Percentiles rank a stretch among this genome's conserved stretches.
phyloP scores from a whole-genome alignment of 768 basidiomycete species.

The Cubamyces sp. region DNA sequence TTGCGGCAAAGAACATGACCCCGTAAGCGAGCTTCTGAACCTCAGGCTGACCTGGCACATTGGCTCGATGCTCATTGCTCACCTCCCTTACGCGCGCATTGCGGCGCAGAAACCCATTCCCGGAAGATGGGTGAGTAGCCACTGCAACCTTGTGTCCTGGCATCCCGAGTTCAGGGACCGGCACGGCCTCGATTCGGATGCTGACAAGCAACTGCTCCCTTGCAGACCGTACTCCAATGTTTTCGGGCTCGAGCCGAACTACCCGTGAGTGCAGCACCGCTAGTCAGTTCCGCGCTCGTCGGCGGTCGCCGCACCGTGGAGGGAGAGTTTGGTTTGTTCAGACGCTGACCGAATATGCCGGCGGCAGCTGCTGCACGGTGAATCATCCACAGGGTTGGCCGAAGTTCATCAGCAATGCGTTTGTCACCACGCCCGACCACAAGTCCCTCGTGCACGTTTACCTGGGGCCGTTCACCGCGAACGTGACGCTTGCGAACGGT shows the following conservation, averaged over 20 bases:
- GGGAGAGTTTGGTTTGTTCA: slow-evolving; percentile 12
- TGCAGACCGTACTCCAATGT: slow-evolving; percentile 51
- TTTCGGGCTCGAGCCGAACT: slow-evolving; percentile 54
- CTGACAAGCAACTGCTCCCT: background rate
- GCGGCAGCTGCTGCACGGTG: slow-evolving; percentile 51
- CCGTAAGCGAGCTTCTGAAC: slow-evolving; percentile 38
- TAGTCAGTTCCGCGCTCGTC: too few species aligned
- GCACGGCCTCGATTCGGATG: background rate
- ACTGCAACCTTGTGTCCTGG: too few species aligned
- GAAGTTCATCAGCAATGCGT: slow-evolving; percentile 56
- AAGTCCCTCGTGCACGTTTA: slow-evolving; percentile 52
- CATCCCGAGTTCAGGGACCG: background rate
- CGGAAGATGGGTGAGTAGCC: slow-evolving; percentile 48
- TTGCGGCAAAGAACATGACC: slow-evolving; percentile 58
- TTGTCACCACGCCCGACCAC: slow-evolving; percentile 50
- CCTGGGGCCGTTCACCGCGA: slow-evolving; percentile 50
- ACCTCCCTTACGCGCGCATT: background rate
- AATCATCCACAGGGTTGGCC: slow-evolving; percentile 60
- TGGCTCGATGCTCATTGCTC: slow-evolving; percentile 1
- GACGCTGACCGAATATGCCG: slow-evolving; percentile 36
- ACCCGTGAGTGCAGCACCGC: slow-evolving; percentile 40
- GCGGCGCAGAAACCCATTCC: slow-evolving; percentile 51
- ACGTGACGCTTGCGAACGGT: slow-evolving; percentile 45
- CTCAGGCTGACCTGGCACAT: too few species aligned
- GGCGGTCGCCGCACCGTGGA: too few species aligned